Conservation (phyloP, 2,329 filamentous ascomycete genomes). For the Nigrospora osmanthi region DNA sequence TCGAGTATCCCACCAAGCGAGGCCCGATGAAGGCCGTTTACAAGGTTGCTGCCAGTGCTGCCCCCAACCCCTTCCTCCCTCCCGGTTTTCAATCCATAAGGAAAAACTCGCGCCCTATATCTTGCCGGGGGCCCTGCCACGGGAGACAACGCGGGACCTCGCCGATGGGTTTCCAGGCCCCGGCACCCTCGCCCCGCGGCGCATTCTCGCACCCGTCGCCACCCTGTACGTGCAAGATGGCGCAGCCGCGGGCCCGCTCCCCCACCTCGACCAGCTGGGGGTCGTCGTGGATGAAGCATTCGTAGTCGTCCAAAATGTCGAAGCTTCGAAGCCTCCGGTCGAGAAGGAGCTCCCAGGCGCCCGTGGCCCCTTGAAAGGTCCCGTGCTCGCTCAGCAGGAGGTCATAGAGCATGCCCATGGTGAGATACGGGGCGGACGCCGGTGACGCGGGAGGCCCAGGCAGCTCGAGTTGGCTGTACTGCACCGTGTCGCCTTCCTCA, state of each 20-base stretch:
- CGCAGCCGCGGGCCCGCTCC: slow-evolving; percentile 9
- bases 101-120: neutral
- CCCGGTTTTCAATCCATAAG: too few species aligned
- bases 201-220: neutral
- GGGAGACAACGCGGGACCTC: neutral
- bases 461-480: slow-evolving; percentile 13
- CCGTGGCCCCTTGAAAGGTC: slow-evolving; percentile 10
- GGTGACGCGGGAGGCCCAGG: slow-evolving; percentile 3
- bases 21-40: too few species aligned
- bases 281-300: slow-evolving; percentile 12
- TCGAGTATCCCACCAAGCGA: too few species aligned
- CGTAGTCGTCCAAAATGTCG: slow-evolving; percentile 10
- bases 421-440: slow-evolving; percentile 1
- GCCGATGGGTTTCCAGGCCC: neutral
- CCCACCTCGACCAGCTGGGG: slow-evolving; percentile 9
- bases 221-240: slow-evolving; percentile 12
- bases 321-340: slow-evolving; percentile 10
- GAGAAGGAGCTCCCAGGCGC: slow-evolving; percentile 12
- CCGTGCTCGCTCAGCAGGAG: slow-evolving; percentile 10
- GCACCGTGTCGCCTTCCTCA: slow-evolving; percentile 6
- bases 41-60: too few species aligned
- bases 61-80: too few species aligned
- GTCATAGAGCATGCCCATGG: slow-evolving; percentile 13
- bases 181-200: neutral
- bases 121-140: neutral